Evolutionary conservation across 1,284 basidiomycete genomes (phyloP).

Genomic region (Kwoniella shivajii): DNA sequence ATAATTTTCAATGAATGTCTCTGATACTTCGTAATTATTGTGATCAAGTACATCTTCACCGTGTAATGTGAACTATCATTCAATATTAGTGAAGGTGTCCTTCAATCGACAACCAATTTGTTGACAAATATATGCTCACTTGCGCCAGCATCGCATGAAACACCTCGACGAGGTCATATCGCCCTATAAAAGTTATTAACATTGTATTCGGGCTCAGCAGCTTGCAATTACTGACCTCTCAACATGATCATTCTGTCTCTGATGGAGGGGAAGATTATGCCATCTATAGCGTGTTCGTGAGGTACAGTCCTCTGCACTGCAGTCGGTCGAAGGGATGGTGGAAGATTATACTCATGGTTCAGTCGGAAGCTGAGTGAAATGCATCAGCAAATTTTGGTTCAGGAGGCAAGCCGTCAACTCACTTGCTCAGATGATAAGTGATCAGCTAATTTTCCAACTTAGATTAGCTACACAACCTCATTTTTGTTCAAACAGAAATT

Average conservation of each 20-base stretch:
- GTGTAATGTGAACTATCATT: constrained; percentile 69
- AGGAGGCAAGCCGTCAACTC: constrained; percentile 13
- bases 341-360: constrained; percentile 75
- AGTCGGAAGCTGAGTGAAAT: constrained; percentile 45
- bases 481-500: no score
- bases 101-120: not conserved
- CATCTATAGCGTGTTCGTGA: constrained; percentile 87
- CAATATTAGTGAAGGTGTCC: not conserved
- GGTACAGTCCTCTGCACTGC: constrained; percentile 81
- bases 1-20: constrained; percentile 77
- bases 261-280: constrained; percentile 79
- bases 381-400: constrained; percentile 5
- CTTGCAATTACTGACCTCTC: constrained; percentile 63
- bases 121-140: constrained; percentile 23
- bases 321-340: constrained; percentile 80
- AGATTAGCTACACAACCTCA: no score
- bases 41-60: constrained; percentile 86
- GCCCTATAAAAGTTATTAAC: constrained; percentile 22
- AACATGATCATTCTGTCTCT: constrained; percentile 85
- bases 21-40: constrained; percentile 81
- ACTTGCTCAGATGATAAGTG: constrained; percentile 83
- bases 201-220: not conserved
- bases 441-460: constrained; percentile 27
- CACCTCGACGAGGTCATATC: constrained; percentile 43
- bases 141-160: constrained; percentile 41